Evolutionary conservation across 2,329 filamentous ascomycete species (phyloP), one percentile per base, ranked within the genome.

Genomic region (Lomentospora prolificans): DNA sequence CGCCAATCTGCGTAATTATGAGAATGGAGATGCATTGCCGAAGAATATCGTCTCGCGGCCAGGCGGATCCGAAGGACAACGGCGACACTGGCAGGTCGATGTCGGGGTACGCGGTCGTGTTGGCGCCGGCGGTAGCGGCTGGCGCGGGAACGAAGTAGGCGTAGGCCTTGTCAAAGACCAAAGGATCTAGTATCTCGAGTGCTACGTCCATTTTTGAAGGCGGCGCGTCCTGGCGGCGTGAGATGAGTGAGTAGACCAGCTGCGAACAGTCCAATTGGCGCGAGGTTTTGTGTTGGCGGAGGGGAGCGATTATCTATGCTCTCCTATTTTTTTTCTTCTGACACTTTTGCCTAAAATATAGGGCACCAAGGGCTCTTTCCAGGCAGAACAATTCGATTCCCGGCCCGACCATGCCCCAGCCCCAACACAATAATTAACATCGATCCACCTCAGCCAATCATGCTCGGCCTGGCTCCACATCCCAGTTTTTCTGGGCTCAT

Each of bases 181-280:
- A 62, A 36, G 69, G 70, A 62, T 74, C 71, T 58, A 72, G 65
- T 44, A 73, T 52, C 54, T 74, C 72, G 56, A 74, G 69, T 17
- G 67, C 65, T 52, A 64, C 61, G 57, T 74, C 71, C 71, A 74
- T 74, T 51, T n/a, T 30, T 59, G 56, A 57, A 41, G 12, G 7
- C 30, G 30, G 30, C 30, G 30, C 30, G 30, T 33, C 30, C 30
- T 33, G 30, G 30, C 30, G 30, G 6, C 12, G 30, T 12, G 30
- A 33, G 12, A 7, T 33, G 12, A 6, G 30, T 7, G 12, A 7
- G 30, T 33, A 6, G 30, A 12, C 30, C 30, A 33, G 30, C 30
- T 6, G 12, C 7, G 12, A 33, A 33, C 12, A 33, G 30, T 12
- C 7, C 30, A 33, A 12, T 33, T 6, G 12, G 12, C 30, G 12